Percentiles rank a stretch among this genome's conserved stretches.
These are phyloP conservation scores for Zymoseptoria crescenta DNA, from an alignment of 2,329 filamentous ascomycete species.

Conservation along the genomic window DNA sequence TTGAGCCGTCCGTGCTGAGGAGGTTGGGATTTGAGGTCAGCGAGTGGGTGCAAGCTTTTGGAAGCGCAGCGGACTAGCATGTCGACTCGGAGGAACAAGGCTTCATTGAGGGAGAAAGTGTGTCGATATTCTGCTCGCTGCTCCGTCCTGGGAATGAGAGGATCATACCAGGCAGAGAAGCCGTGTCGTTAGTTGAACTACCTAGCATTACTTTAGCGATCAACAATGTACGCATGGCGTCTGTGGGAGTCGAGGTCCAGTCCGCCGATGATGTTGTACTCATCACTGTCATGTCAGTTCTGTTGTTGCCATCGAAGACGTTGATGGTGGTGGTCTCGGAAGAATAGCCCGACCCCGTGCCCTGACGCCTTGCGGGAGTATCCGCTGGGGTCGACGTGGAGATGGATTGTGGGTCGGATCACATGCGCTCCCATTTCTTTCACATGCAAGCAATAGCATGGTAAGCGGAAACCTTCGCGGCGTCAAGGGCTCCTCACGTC, in stretches of 20 bases:
- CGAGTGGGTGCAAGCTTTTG: conserved; percentile 57
- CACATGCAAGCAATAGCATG: not conserved
- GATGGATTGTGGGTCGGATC: not conserved
- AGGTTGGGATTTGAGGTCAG: conserved; percentile 79
- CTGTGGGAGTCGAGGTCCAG: not conserved
- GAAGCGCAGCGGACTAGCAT: conserved; percentile 8
- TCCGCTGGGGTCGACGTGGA: not conserved
- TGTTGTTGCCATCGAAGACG: too few relatives aligned
- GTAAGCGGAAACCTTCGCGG: not conserved
- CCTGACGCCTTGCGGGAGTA: not conserved
- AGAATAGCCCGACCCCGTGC: not conserved
- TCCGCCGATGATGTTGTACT: not conserved
- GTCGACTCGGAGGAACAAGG: not conserved
- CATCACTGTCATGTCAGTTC: too few relatives aligned
- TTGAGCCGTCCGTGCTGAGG: conserved; percentile 51
- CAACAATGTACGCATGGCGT: not conserved
- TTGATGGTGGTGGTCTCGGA: not conserved
- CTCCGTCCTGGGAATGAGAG: not conserved
- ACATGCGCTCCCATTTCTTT: conserved; percentile 1
- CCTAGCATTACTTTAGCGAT: not conserved
- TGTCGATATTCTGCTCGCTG: not conserved
- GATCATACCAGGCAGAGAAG: not conserved
- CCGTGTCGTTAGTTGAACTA: too few relatives aligned
- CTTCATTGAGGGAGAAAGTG: not conserved
- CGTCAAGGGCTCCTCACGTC: conserved; percentile 1